Conservation (phyloP, 2,329 filamentous ascomycete genomes). For the Colletotrichum sp. region DNA sequence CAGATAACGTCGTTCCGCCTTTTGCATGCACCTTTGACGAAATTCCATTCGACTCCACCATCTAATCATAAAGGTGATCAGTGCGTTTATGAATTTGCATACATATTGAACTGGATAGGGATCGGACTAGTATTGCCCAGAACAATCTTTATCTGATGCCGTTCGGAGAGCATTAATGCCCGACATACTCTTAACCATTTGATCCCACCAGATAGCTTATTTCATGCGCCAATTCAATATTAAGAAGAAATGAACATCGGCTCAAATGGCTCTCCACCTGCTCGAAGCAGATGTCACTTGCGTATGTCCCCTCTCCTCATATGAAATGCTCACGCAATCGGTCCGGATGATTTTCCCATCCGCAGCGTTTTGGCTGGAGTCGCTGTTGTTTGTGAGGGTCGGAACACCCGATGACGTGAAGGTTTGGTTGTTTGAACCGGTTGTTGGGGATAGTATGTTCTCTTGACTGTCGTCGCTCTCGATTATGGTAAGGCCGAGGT, state of each 20-base stretch:
- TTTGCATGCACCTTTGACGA: neutral
- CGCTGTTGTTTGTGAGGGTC: neutral
- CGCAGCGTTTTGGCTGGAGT: neutral
- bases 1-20: neutral
- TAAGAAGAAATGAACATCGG: neutral
- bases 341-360: neutral
- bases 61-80: fast-evolving
- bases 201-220: neutral
- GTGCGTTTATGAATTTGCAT: neutral
- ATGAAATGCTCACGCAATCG: neutral
- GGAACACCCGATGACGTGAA: neutral
- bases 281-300: neutral
- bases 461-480: conserved; percentile 17
- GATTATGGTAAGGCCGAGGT: conserved; percentile 15
- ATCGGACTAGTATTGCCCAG: neutral
- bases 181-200: neutral
- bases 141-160: neutral
- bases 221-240: neutral
- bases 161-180: neutral
- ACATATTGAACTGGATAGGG: neutral
- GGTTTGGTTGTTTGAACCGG: neutral
- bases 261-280: neutral
- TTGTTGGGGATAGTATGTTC: neutral
- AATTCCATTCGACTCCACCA: neutral
- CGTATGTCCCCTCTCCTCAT: neutral